Evolutionary conservation across 2,329 filamentous ascomycete species (phyloP).

Genomic region (Exophiala xenobiotica): DNA sequence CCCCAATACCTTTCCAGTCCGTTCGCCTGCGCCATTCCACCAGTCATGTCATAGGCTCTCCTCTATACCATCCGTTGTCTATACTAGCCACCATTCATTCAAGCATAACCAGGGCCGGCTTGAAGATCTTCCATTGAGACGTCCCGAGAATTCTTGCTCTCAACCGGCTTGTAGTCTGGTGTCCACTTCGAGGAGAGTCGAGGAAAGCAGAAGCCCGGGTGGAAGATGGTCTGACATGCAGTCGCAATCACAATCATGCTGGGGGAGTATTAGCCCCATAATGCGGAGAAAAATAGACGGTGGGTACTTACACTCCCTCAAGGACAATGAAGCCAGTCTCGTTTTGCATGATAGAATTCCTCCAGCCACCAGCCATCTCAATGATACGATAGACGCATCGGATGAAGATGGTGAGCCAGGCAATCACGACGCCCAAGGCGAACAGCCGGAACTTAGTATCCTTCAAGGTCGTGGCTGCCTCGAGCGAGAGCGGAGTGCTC

Average conservation of each 20-base stretch:
- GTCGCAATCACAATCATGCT: slow-evolving; percentile 25
- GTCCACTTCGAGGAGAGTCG: slow-evolving; percentile 15
- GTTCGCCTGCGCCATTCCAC: too few species aligned
- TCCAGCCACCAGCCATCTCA: slow-evolving; percentile 50
- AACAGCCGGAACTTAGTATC: slow-evolving; percentile 25
- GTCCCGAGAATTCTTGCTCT: slow-evolving; percentile 12
- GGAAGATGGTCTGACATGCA: slow-evolving; percentile 23
- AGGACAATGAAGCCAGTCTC: slow-evolving; percentile 51
- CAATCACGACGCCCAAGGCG: slow-evolving; percentile 23
- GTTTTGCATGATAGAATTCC: slow-evolving; percentile 47
- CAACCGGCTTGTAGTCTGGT: neutral
- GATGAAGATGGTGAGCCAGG: slow-evolving; percentile 45
- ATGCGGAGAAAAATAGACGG: neutral
- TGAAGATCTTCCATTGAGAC: slow-evolving; percentile 17
- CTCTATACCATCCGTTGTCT: too few species aligned
- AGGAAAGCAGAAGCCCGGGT: slow-evolving; percentile 28
- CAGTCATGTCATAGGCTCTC: too few species aligned
- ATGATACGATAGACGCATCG: slow-evolving; percentile 52
- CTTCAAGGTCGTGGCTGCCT: slow-evolving; percentile 9
- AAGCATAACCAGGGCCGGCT: too few species aligned
- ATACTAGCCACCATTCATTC: too few species aligned
- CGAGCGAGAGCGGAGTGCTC: slow-evolving; percentile 10
- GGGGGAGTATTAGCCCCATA: neutral
- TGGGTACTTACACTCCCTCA: slow-evolving; percentile 43
- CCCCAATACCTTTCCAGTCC: too few species aligned